A percentile compares a stretch with the other conserved stretches of the same genome.
These are phyloP conservation scores for Scytalidium sp. DNA, from an alignment of 2,329 filamentous ascomycete species.

Conservation along the genomic window DNA sequence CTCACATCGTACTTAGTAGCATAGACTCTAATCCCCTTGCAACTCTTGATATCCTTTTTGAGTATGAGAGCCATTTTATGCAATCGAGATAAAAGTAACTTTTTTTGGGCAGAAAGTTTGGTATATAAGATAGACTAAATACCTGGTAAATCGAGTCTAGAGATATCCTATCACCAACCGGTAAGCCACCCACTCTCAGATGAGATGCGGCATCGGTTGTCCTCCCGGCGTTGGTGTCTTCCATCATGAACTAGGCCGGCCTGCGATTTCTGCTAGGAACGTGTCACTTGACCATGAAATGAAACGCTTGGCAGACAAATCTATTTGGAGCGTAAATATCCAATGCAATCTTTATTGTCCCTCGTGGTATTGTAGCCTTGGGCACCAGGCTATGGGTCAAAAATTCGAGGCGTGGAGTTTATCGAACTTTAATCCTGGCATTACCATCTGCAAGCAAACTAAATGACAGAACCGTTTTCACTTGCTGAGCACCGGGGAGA, in stretches of 20 bases:
- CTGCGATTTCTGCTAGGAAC: neutral
- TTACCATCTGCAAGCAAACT: too few species aligned
- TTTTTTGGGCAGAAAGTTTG: neutral
- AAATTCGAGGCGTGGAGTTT: too few species aligned
- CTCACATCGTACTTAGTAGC: neutral
- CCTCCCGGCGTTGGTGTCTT: neutral
- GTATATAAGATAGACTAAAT: neutral
- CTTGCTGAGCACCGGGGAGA: conserved; percentile 16
- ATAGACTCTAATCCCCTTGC: neutral
- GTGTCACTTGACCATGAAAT: neutral
- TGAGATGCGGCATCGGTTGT: neutral
- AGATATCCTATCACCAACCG: neutral
- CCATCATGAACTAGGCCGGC: neutral
- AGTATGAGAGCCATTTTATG: neutral
- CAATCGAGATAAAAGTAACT: neutral
- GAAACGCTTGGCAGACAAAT: neutral
- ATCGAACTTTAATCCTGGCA: too few species aligned
- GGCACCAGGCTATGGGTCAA: too few species aligned
- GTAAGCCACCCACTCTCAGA: neutral
- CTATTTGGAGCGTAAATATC: too few species aligned
- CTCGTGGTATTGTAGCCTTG: too few species aligned
- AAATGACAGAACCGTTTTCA: neutral
- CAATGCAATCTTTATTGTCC: too few species aligned
- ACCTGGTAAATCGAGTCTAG: neutral
- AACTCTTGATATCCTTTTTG: neutral